Evolutionary conservation across 192 early-diverging fungal species (phyloP), one percentile per base, ranked within the genome.

Genomic region (Diversispora eburnea): DNA sequence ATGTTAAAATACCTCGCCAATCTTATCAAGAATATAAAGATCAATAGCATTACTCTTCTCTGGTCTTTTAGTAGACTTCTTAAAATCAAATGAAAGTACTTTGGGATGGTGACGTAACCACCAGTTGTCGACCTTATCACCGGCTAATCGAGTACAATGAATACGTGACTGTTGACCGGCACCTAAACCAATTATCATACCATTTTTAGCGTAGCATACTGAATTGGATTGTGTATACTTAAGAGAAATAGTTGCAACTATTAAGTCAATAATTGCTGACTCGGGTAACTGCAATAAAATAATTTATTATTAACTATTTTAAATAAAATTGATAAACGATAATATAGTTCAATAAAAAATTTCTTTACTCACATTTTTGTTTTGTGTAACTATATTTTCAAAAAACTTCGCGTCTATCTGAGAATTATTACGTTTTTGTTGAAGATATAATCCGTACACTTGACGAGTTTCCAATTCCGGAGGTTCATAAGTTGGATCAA

Each of bases 181-280:
- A 60, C 97, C 97, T 42, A 99, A 84, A 17, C 97, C 97, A 67
- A 98, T 88, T 8, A 97, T 91, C 92, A 95, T 94, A 62, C 97
- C 97, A 82, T 97, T 92, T 83, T 94, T 93, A 73, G 96, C 97
- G 76, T 97, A 99, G 86, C 94, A 97, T 45, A 99, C 95, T 61
- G 95, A 98, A 89, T 99, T 99, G 73, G 91, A 93, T 85, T 99
- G 97, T 64, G 97, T 98, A 89, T 97, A 99, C 82, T 99, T 99
- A 75, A 99, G 88, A 41, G 97, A 94, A 81, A 99, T 95, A 3
- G 95, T 98, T 4, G 97, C 97, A 51, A 99, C 97, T 46, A 96
- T 3, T 5, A 62, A 62, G 42, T 62, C 60, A 33, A 17, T 62
- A 17, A 62, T 62, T 43, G 42, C 60, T 42, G 60, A 45, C 12